Evolutionary conservation across 163 green algal species (phyloP), one percentile per base, ranked within the genome.

Genomic region (Dunaliella salina): DNA sequence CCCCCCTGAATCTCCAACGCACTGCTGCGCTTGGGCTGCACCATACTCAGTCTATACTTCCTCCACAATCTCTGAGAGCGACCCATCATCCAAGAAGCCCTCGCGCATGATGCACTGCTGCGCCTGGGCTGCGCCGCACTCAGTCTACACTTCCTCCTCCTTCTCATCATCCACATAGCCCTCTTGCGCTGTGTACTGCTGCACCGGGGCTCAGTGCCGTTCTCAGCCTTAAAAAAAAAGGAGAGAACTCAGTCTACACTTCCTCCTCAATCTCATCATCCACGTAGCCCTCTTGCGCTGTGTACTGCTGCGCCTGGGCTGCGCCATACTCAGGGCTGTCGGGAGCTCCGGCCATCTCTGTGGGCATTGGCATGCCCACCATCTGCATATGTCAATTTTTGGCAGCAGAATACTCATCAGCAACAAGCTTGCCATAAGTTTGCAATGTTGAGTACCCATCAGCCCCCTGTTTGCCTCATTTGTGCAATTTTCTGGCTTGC

Each of bases 221-320:
- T n/a, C n/a, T n/a, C n/a, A n/a, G n/a, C n/a, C n/a, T n/a, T n/a
- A n/a, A n/a, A n/a, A n/a, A n/a, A n/a, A n/a, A n/a, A n/a, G n/a
- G n/a, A n/a, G n/a, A n/a, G n/a, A n/a, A n/a, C n/a, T n/a, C n/a
- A n/a, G n/a, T n/a, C n/a, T n/a, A n/a, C n/a, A 69, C 35, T 80
- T 85, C 81, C 25, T 85, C 81, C 17, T 79, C 40, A 32, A 80
- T 40, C 15, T 85, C 81, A 85, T 85, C 81, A 85, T 85, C 81
- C 25, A 80, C 81, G 30, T 85, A 75, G 30, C 50, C 81, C 22
- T 85, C 81, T 17, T 72, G 18, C 25, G 79, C 79, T 83, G 79
- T 83, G 79, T 83, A 83, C 18, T 32, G 71, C 22, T 35, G 71
- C 75, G 75, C 34, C 69, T 32, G 13, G 24, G 33, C 15, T 59